These are phyloP conservation scores for Helianthus annuus DNA, from an alignment of 129 eudicot species.

Conservation along the genomic window DNA sequence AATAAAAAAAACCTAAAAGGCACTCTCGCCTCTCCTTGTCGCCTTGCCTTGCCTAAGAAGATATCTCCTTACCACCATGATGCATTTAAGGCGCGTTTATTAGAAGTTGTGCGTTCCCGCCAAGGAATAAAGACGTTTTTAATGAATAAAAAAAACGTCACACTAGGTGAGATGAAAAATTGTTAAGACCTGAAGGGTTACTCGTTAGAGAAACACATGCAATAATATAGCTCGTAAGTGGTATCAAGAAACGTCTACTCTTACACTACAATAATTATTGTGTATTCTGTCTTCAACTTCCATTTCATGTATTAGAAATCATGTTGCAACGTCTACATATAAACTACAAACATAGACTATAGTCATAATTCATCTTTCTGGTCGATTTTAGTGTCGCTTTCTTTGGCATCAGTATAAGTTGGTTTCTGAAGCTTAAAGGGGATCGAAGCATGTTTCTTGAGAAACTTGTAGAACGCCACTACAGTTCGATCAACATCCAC, in stretches of 20 bases:
- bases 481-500: constrained; percentile 81
- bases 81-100: too few relatives aligned
- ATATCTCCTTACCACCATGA: too few relatives aligned
- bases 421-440: constrained; percentile 88
- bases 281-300: constrained; percentile 18
- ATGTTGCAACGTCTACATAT: constrained; percentile 1
- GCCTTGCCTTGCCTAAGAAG: too few relatives aligned
- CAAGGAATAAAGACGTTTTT: too few relatives aligned
- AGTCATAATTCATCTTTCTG: constrained; percentile 61
- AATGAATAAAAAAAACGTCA: too few relatives aligned
- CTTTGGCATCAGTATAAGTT: constrained; percentile 40
- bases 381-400: constrained; percentile 31
- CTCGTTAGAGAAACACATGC: neutral
- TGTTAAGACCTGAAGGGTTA: too few relatives aligned
- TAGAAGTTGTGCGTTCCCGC: too few relatives aligned
- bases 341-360: constrained; percentile 11
- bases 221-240: neutral
- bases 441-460: constrained; percentile 72
- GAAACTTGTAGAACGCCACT: constrained; percentile 77
- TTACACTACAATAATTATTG: constrained; percentile 1
- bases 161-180: too few relatives aligned
- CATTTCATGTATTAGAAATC: constrained; percentile 14
- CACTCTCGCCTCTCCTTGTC: too few relatives aligned
- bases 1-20: too few relatives aligned
- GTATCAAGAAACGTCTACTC: neutral